These are phyloP conservation scores for Beta lomatogona DNA, from an alignment of 179 eudicot species.

Conservation along the genomic window DNA sequence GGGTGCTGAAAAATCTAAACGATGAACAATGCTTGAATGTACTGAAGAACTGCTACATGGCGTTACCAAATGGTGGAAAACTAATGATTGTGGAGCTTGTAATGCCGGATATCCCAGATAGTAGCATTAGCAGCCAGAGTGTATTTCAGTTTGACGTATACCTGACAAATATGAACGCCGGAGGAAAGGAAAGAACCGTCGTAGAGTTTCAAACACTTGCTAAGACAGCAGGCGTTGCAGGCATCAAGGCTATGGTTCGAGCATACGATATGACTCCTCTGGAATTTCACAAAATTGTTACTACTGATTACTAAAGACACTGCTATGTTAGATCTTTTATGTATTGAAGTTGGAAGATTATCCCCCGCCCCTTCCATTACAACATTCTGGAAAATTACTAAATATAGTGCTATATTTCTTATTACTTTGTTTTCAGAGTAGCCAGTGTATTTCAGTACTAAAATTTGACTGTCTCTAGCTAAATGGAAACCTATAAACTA, in stretches of 20 bases:
- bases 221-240: conserved; percentile 19
- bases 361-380: neutral
- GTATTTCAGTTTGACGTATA: neutral
- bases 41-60: conserved; percentile 10
- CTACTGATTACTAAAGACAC: neutral
- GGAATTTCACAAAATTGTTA: conserved; percentile 26
- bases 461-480: no score
- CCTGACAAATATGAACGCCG: neutral
- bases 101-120: conserved; percentile 20
- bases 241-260: conserved; percentile 17
- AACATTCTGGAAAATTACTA: neutral
- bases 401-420: neutral
- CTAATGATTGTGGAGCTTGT: conserved; percentile 24
- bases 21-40: conserved; percentile 23
- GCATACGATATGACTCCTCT: conserved; percentile 21
- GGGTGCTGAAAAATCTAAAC: conserved; percentile 15
- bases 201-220: conserved; percentile 19
- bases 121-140: neutral
- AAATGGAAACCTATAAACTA: no score
- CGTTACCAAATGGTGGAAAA: conserved; percentile 22
- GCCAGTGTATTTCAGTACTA: no score
- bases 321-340: neutral
- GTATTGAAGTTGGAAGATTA: neutral
- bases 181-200: conserved; percentile 23
- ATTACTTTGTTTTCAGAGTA: no score